Conservation (phyloP, 495 filamentous ascomycete species). For the Penicillium waksmanii region DNA sequence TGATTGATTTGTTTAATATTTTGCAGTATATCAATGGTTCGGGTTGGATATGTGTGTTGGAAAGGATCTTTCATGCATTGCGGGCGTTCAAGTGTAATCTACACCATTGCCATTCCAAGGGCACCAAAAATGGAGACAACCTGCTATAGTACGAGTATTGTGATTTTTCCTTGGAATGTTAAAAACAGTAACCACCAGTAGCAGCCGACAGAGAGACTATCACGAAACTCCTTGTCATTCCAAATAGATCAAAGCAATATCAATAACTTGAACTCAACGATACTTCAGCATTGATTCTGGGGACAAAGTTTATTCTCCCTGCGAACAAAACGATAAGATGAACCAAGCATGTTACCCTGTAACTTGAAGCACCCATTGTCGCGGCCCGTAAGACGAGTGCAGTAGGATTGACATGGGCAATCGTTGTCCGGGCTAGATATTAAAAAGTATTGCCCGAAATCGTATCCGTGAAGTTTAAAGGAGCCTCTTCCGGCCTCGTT, state of each 20-base stretch:
- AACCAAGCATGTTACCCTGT: not conserved
- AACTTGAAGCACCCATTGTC: not conserved
- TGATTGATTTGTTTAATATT: slow-evolving; percentile 21
- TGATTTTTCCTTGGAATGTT: not conserved
- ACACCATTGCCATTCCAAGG: slow-evolving; percentile 9
- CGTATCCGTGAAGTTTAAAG: not conserved
- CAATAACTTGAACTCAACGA: not conserved
- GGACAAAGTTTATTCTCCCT: not conserved
- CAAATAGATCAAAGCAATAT: not conserved
- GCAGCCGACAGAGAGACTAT: no score
- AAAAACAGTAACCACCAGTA: no score
- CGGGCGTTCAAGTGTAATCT: slow-evolving; percentile 30
- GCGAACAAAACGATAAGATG: not conserved
- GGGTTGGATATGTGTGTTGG: slow-evolving; percentile 3
- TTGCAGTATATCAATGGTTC: slow-evolving; percentile 13
- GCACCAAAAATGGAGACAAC: slow-evolving; percentile 4
- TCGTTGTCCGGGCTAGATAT: not conserved
- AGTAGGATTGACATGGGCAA: not conserved
- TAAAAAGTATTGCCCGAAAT: not conserved
- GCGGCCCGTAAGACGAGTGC: not conserved
- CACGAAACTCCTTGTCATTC: not conserved
- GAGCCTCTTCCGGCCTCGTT: not conserved
- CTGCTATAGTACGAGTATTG: not conserved
- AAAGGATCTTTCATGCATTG: slow-evolving; percentile 29
- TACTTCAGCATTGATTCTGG: not conserved